A percentile compares a stretch with the other conserved stretches of the same genome.
Evolutionary conservation across 2,329 filamentous ascomycete species (phyloP).

Genomic region (Trichoderma simmonsii): DNA sequence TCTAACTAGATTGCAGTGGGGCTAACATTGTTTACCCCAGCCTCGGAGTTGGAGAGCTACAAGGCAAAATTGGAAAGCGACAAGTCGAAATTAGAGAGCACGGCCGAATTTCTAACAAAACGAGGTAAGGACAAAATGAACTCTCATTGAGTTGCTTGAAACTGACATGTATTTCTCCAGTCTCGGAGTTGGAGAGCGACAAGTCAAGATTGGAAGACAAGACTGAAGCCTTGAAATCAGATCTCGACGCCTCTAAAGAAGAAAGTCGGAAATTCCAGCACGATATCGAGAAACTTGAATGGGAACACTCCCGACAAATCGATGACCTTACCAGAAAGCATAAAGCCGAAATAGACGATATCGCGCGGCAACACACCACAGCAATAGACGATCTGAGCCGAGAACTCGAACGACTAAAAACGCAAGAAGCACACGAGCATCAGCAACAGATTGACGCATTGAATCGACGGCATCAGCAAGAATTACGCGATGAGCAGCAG

Average conservation of each 20-base stretch:
- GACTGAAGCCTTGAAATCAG: slow-evolving; percentile 55
- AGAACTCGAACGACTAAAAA: slow-evolving; percentile 43
- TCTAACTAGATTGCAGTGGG: slow-evolving; percentile 12
- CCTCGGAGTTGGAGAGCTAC: slow-evolving; percentile 40
- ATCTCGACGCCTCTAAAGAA: slow-evolving; percentile 50
- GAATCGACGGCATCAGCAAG: slow-evolving; percentile 58
- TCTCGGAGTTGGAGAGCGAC: slow-evolving; percentile 48
- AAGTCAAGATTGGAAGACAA: slow-evolving; percentile 45
- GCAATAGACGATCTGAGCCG: slow-evolving; percentile 40
- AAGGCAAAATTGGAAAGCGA: slow-evolving; percentile 35
- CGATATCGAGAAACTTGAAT: slow-evolving; percentile 37
- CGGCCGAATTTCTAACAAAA: slow-evolving; percentile 45
- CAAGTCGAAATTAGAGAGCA: slow-evolving; percentile 44
- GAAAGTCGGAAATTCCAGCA: slow-evolving; percentile 35
- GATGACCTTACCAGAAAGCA: slow-evolving; percentile 45
- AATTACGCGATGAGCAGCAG: slow-evolving; percentile 63
- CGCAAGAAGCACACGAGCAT: slow-evolving; percentile 55
- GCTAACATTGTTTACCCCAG: slow-evolving; percentile 27
- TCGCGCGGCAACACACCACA: slow-evolving; percentile 34
- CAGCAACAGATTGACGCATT: slow-evolving; percentile 65
- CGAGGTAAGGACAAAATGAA: neutral
- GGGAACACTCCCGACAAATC: slow-evolving; percentile 48
- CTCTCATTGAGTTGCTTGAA: too few relatives aligned
- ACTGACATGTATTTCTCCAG: slow-evolving; percentile 23
- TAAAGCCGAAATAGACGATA: slow-evolving; percentile 34